Evolutionary conservation across 345 rosid genomes (phyloP).

Genomic region (Rhodomyrtus tomentosa): DNA sequence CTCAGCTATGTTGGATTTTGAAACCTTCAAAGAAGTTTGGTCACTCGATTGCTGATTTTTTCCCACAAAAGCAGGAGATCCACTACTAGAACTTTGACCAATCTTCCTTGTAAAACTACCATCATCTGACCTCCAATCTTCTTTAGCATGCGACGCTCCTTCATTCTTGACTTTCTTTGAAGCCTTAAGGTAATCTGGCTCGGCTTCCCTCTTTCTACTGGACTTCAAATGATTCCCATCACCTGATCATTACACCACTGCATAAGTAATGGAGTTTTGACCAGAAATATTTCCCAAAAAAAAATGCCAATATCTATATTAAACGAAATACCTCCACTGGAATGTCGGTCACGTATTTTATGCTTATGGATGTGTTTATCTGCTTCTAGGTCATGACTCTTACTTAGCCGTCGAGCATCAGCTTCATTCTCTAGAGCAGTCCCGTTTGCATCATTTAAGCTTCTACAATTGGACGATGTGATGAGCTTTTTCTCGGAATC

Average conservation of each 20-base stretch:
- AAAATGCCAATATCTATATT: constrained; percentile 2
- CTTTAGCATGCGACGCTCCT: constrained; percentile 25
- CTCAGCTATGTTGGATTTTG: constrained; percentile 22
- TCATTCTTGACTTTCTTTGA: constrained; percentile 61
- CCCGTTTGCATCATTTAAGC: constrained; percentile 26
- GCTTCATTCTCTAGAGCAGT: constrained; percentile 31
- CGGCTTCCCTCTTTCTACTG: constrained; percentile 44
- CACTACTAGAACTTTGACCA: constrained; percentile 37
- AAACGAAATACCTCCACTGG: constrained; percentile 63
- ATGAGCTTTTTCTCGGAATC: constrained; percentile 42
- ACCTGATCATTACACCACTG: constrained; percentile 23
- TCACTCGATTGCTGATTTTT: constrained; percentile 32
- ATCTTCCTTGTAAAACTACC: constrained; percentile 20
- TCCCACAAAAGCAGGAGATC: constrained; percentile 31
- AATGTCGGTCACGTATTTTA: constrained; percentile 29
- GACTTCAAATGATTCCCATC: constrained; percentile 37
- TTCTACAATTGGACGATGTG: constrained; percentile 25
- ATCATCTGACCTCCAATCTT: constrained; percentile 36
- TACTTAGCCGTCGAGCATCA: constrained; percentile 23
- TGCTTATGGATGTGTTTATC: constrained; percentile 36
- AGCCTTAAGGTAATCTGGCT: constrained; percentile 33
- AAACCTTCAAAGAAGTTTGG: constrained; percentile 17
- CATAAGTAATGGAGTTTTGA: not conserved
- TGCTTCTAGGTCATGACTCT: constrained; percentile 20
- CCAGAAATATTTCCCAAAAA: not conserved